Evolutionary conservation across 2,329 filamentous ascomycete genomes (phyloP).

Genomic region (Ophiocordyceps polyrhachis-furcata): DNA sequence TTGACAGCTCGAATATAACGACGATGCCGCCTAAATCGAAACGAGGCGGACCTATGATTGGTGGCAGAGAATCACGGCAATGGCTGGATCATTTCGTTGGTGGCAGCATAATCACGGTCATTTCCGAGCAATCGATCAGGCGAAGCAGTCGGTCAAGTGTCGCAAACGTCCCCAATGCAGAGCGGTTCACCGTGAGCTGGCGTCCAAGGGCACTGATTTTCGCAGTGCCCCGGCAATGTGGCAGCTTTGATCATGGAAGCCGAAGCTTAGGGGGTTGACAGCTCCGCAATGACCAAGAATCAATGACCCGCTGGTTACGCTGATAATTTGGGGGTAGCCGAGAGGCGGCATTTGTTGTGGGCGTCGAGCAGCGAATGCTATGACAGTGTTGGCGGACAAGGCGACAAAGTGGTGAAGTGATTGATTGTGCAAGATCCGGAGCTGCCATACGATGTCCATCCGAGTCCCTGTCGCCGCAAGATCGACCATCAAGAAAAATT

Average conservation of each 20-base stretch:
- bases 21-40: background rate
- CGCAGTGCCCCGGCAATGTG: conserved; percentile 8
- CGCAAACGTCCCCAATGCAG: conserved; percentile 4
- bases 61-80: conserved; percentile 14
- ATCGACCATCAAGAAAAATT: conserved; percentile 17
- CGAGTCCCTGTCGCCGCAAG: conserved; percentile 18
- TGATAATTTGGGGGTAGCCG: conserved; percentile 10
- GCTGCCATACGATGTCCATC: conserved; percentile 19
- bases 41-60: conserved; percentile 2
- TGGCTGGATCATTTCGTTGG: conserved; percentile 9
- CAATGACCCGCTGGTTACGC: conserved; percentile 16
- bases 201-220: conserved; percentile 10
- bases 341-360: conserved; percentile 14
- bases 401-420: conserved; percentile 19
- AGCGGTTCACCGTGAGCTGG: conserved; percentile 3
- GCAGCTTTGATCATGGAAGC: conserved; percentile 11
- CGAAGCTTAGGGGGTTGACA: conserved; percentile 10
- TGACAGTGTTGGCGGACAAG: conserved; percentile 18
- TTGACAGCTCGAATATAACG: background rate
- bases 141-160: conserved; percentile 10
- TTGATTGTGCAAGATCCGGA: conserved; percentile 21
- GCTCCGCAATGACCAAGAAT: conserved; percentile 13
- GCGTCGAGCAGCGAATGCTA: conserved; percentile 17
- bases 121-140: conserved; percentile 10
- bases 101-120: conserved; percentile 15